Evolutionary conservation across 352 stramenopile species (phyloP).

Genomic region (Pythium angustatum): DNA sequence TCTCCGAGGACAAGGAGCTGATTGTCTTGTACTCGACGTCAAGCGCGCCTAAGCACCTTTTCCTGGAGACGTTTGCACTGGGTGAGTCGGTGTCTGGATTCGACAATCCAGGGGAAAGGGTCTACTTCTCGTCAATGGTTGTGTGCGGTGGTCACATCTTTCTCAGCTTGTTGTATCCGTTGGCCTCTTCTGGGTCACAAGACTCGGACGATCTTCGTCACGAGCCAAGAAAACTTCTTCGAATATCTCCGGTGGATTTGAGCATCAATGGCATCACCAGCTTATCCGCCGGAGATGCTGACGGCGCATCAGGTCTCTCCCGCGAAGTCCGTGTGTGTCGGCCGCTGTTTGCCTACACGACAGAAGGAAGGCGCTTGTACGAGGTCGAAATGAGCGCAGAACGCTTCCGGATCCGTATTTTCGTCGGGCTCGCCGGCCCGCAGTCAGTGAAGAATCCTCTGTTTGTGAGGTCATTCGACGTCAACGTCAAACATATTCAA

Average conservation of each 20-base stretch:
- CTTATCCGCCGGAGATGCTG: slow-evolving; percentile 18
- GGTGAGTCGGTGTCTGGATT: slow-evolving; percentile 34
- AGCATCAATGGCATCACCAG: slow-evolving; percentile 3
- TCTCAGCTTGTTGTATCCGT: slow-evolving; percentile 44
- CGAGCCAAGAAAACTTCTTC: slow-evolving; percentile 31
- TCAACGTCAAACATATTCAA: slow-evolving; percentile 43
- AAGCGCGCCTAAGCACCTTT: slow-evolving; percentile 9
- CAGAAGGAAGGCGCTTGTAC: slow-evolving; percentile 58
- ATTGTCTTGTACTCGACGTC: slow-evolving; percentile 28
- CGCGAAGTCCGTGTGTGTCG: slow-evolving; percentile 7
- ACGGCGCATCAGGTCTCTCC: slow-evolving; percentile 1
- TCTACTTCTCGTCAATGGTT: slow-evolving; percentile 54
- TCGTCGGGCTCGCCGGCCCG: slow-evolving; percentile 27
- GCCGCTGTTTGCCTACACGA: slow-evolving; percentile 42
- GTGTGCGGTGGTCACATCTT: slow-evolving; percentile 46
- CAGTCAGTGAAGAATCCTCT: not conserved
- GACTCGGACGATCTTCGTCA: slow-evolving; percentile 11
- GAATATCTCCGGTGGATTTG: slow-evolving; percentile 29
- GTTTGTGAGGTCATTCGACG: slow-evolving; percentile 30
- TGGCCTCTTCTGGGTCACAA: slow-evolving; percentile 15
- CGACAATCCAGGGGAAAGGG: slow-evolving; percentile 32
- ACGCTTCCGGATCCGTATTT: slow-evolving; percentile 43
- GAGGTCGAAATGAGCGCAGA: slow-evolving; percentile 46
- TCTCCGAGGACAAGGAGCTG: slow-evolving; percentile 9
- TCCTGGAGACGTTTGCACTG: slow-evolving; percentile 26